phyloP scores from a whole-genome alignment of 495 filamentous ascomycete species.

The Amniculicola lignicola region DNA sequence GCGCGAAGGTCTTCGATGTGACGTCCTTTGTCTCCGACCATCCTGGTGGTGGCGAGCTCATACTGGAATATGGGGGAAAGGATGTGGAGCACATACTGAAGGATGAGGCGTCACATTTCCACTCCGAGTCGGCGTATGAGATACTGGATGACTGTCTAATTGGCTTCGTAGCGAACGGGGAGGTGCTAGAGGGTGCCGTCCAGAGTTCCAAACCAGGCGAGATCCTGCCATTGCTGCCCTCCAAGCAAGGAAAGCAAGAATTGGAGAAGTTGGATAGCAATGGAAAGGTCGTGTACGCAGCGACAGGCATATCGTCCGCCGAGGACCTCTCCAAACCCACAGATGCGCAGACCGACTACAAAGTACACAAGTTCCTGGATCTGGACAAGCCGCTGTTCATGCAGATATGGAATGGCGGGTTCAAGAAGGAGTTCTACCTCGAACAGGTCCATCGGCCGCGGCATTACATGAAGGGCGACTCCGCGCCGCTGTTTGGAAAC shows the following conservation, averaged over 20 bases:
- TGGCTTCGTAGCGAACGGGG: slow-evolving; percentile 62
- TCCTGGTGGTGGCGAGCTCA: slow-evolving; percentile 83
- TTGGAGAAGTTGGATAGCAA: slow-evolving; percentile 39
- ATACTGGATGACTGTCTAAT: slow-evolving; percentile 81
- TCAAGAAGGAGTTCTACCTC: slow-evolving; percentile 90
- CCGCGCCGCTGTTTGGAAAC: slow-evolving; percentile 94
- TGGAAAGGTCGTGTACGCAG: slow-evolving; percentile 58
- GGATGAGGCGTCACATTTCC: slow-evolving; percentile 77
- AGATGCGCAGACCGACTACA: slow-evolving; percentile 69
- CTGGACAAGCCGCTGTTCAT: slow-evolving; percentile 77
- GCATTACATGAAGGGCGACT: slow-evolving; percentile 88
- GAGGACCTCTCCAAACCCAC: slow-evolving; percentile 87
- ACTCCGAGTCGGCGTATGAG: slow-evolving; percentile 89
- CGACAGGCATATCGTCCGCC: slow-evolving; percentile 78
- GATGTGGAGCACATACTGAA: slow-evolving; percentile 80
- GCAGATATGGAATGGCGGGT: slow-evolving; percentile 86
- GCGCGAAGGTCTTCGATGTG: slow-evolving; percentile 89
- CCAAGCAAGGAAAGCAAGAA: slow-evolving; percentile 43
- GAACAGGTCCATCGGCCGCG: slow-evolving; percentile 93
- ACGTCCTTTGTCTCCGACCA: slow-evolving; percentile 85
- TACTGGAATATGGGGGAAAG: slow-evolving; percentile 86
- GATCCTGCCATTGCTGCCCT: slow-evolving; percentile 49
- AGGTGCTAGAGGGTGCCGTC: slow-evolving; percentile 47
- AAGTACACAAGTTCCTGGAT: slow-evolving; percentile 89
- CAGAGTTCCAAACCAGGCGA: slow-evolving; percentile 47